Base-by-base conservation (phyloP, 768 basidiomycete species). In the Mycena chlorophos region DNA sequence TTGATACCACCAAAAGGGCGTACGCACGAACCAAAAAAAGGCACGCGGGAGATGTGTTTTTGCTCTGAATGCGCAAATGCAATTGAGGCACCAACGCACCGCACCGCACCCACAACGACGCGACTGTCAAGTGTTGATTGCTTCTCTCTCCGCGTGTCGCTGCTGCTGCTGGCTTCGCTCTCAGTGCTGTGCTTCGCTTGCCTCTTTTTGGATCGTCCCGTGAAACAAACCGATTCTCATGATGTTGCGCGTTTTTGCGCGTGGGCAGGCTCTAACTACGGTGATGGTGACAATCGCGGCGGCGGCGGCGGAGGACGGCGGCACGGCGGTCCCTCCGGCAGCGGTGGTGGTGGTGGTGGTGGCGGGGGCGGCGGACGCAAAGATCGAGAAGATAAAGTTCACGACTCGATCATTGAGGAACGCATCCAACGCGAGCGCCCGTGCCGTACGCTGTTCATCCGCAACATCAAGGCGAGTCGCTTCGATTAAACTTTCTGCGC, bases 381-480 rank as follows among this genome's bases (percentile, higher is more conserved):
- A 69, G 88, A 90, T 71, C 82, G 83, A 75, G 89, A 92, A 72
- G 91, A 91, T 76, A 91, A 93, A 73, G 84, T 89, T 39, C 92
- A 92, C 79, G 88, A 89, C 66, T 88, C 89, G 34, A 87, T 94
- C 60, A 94, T 96, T 75, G 92, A 94, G 79, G 91, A 95, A 69
- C 87, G 96, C 58, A 90, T 94, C 63, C 87, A 92, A 69, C 86
- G 90, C 61, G 96, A 99, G 77, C 81, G 94, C 63, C 94, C 94
- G 1, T 98, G 97, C 72, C 84, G 97, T 51, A 98, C 94, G 3
- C 75, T 99, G 29, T 99, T 99, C 68, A 94, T 98, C 62, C 86
- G 97, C 64, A 99, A 99, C 69, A 92, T 99, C 66, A 97, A 94
- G 87, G 96, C 91, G 74, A 88, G 92, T 78, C 55, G n/a, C n/a